Conservation (phyloP, 2,329 filamentous ascomycete species). For the Fusarium succisae region DNA sequence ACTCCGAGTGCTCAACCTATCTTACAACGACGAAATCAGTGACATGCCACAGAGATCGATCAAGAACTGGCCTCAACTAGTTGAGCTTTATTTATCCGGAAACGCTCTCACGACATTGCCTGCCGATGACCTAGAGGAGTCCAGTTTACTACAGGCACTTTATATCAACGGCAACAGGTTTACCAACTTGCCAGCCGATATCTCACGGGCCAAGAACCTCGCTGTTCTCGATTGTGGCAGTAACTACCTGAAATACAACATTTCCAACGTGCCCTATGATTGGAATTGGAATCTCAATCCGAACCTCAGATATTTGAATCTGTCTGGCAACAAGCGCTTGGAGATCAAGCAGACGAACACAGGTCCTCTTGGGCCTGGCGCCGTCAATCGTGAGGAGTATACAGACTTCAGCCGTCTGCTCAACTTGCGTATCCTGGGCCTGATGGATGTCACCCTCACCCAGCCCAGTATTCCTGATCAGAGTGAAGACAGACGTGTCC, state of each 20-base stretch:
- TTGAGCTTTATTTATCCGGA: conserved; percentile 92
- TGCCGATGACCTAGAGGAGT: conserved; percentile 92
- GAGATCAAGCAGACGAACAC: conserved; percentile 78
- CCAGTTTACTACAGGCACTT: conserved; percentile 84
- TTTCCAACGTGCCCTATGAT: conserved; percentile 98
- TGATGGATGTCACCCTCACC: conserved; percentile 98
- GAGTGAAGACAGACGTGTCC: conserved; percentile 91
- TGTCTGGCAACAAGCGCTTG: conserved; percentile 95
- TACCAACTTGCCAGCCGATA: conserved; percentile 92
- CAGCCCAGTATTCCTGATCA: conserved; percentile 94
- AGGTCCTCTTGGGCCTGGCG: conserved; percentile 59
- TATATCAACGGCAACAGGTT: conserved; percentile 99
- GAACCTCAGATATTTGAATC: conserved; percentile 91
- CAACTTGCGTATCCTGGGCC: conserved; percentile 85
- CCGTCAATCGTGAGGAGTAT: conserved; percentile 69
- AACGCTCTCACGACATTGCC: conserved; percentile 93
- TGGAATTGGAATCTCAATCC: conserved; percentile 99
- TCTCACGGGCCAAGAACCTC: conserved; percentile 92
- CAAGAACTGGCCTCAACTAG: conserved; percentile 87
- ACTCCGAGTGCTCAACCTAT: conserved; percentile 87
- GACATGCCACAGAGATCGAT: conserved; percentile 92
- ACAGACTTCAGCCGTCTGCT: conserved; percentile 89
- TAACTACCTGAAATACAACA: conserved; percentile 97
- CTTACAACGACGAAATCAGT: conserved; percentile 87
- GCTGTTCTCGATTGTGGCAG: conserved; percentile 93